Evolutionary conservation across 805 yeast genomes (phyloP), one percentile per base, ranked within the genome.

Genomic region (Blastobotrys muscicola): DNA sequence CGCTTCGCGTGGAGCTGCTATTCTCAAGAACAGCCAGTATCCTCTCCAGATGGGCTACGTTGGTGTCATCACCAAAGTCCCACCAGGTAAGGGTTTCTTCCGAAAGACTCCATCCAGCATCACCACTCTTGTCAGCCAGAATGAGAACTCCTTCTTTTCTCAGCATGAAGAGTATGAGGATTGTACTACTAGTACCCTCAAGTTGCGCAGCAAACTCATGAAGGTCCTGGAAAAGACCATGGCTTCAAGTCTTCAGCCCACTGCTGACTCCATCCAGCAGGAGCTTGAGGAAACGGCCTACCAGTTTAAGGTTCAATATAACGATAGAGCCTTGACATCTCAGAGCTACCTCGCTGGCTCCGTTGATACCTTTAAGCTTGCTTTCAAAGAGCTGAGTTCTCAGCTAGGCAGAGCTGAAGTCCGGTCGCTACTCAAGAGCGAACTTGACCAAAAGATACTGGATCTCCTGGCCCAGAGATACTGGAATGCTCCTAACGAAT

Each of bases 31-130:
- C 62, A 78, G 73, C 50, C 84, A 80, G 55, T 94, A 94, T 56
- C 97, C 98, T 0, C 68, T 92, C 48, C 79, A 75, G 54, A 85
- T 92, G 95, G 99, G 99, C 0, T 92, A 92, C 59, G 97, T 92
- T 14, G 99, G 99, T 45, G 97, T 94, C n/a, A 82, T 94, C 13
- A 85, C 97, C 1, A 83, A 78, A 51, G 74, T 84, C 0, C 95
- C 92, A 1, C 38, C 59, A 1, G 20, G 49, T 13, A 45, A 44
- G n/a, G 64, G 74, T 0, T 56, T 82, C 10, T 80, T 80, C 61
- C 61, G 74, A 45, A 68, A 81, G 48, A 67, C 67, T 45, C 16
- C 29, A 7, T 61, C 75, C 2, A 77, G 82, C 1, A 76, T 87
- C 1, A 78, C 75, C 46, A 69, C 77, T 32, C 48, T 59, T 9